phyloP scores from a whole-genome alignment of 2,329 filamentous ascomycete species.

The Kalmusia sp. region DNA sequence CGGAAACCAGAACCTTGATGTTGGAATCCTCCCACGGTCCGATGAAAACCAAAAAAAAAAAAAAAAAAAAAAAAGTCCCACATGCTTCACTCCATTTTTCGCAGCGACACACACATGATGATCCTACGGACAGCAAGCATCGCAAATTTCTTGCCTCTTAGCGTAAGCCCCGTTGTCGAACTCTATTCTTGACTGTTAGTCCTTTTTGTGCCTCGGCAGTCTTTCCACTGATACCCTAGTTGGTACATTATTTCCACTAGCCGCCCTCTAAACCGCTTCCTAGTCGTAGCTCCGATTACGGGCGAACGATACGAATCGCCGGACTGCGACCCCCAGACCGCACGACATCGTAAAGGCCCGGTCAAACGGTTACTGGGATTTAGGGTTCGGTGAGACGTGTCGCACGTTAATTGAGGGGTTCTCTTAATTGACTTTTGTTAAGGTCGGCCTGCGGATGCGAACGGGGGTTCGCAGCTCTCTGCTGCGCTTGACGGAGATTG shows the following conservation, averaged over 20 bases:
- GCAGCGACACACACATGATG: no score
- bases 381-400: background rate
- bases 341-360: background rate
- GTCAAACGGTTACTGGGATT: slow-evolving; percentile 8
- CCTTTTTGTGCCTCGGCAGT: background rate
- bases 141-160: background rate
- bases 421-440: background rate
- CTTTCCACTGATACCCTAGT: background rate
- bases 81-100: no score
- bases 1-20: background rate
- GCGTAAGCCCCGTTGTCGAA: background rate
- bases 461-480: slow-evolving; percentile 4
- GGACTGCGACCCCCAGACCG: slow-evolving; percentile 1
- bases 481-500: slow-evolving; percentile 2
- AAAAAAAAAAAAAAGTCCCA: no score
- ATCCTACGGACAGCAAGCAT: background rate
- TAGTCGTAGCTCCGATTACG: background rate
- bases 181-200: no score
- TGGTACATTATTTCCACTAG: background rate
- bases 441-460: background rate
- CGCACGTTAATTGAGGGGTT: background rate
- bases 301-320: slow-evolving; percentile 1
- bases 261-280: background rate
- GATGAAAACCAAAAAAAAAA: no score
- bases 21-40: background rate